Percentiles rank a stretch among this genome's conserved stretches.
Evolutionary conservation across 176 grass and related monocot genomes (phyloP).

Genomic region (Aegilops umbellulata): DNA sequence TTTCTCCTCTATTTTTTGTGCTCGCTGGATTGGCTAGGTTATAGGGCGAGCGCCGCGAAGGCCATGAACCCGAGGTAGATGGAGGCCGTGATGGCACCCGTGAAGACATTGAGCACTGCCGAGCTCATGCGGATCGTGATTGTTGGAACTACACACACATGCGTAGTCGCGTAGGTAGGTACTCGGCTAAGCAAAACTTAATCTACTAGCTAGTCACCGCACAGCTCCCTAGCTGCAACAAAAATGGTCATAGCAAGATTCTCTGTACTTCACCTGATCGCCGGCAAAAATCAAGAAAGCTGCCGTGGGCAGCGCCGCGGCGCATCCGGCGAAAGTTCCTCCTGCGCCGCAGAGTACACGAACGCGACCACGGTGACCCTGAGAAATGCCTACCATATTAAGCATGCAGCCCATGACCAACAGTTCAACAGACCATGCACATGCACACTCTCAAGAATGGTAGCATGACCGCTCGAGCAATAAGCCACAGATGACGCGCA

Average conservation of each 20-base stretch:
- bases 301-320: neutral
- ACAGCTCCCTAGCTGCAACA: neutral
- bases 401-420: no score
- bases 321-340: slow-evolving; percentile 8
- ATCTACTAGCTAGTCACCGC: neutral
- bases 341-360: slow-evolving; percentile 51
- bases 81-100: slow-evolving; percentile 46
- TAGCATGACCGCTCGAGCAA: neutral
- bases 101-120: slow-evolving; percentile 63
- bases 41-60: no score
- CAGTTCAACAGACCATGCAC: no score
- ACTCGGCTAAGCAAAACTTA: neutral
- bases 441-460: neutral
- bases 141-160: neutral
- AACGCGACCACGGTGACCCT: slow-evolving; percentile 28
- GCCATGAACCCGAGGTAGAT: slow-evolving; percentile 50
- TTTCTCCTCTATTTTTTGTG: no score
- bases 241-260: neutral
- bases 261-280: slow-evolving; percentile 54
- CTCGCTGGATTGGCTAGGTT: no score
- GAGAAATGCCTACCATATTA: no score
- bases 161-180: neutral
- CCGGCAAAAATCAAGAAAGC: slow-evolving; percentile 49
- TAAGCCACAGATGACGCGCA: neutral
- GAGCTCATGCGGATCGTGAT: slow-evolving; percentile 67